Evolutionary conservation across 2,329 filamentous ascomycete species (phyloP), one percentile per base, ranked within the genome.

Genomic region (Diaporthe sp.): DNA sequence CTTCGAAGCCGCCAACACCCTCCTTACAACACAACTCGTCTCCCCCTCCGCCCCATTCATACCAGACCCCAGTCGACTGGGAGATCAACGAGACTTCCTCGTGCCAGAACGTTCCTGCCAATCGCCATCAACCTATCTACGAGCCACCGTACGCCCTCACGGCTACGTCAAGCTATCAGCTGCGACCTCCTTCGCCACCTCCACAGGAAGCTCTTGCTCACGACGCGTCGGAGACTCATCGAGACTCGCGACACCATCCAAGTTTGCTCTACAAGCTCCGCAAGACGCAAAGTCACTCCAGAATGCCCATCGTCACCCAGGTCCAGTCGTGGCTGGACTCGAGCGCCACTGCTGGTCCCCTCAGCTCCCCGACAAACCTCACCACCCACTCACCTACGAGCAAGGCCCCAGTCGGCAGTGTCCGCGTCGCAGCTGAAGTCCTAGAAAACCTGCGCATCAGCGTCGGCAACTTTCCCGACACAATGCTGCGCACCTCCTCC

Each of bases 381-480:
- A 33, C 22, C 7, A 17, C 68, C 25, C 30, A 47, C 17, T 74
- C 72, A 19, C 54, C 66, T 30, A 54, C 35, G 30, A 66, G 55
- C 57, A 73, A 67, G 60, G 69, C 75, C 38, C 64, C 75, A 15
- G 28, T 73, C 15, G 60, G 82, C 13, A 82, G 84, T 5, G 83
- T 91, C 8, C 89, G 87, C 1, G 82, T 91, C 0, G 88, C 89
- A 0, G 85, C 87, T 1, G 85, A 90, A 35, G 84, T 90, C 3
- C 80, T 91, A 54, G 89, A 91, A 74, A 89, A 86, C 0, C 82
- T 91, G 5, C 83, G 87, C 38, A 85, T 90, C 8, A 89, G 87
- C 0, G 86, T 90, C 15, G 82, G 86, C 7, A 90, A 88, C 77
- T 92, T 92, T 76, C 89, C 89, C 0, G 89, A 90, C 77, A 90